Conservation (phyloP, 2,329 filamentous ascomycete species). For the Colletotrichum sp. region DNA sequence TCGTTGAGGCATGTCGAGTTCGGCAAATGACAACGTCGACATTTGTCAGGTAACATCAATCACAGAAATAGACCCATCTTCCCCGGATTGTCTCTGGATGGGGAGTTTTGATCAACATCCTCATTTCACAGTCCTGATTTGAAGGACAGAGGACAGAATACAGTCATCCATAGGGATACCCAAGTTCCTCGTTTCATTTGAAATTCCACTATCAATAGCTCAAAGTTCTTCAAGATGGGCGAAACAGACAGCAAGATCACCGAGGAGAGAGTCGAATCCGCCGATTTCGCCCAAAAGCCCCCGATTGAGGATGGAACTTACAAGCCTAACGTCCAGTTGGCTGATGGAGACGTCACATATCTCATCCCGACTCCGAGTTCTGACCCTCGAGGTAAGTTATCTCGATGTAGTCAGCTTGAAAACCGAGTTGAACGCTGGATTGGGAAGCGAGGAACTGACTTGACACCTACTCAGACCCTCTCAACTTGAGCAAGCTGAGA, state of each 20-base stretch:
- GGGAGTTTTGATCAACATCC: not conserved
- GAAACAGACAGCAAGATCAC: conserved; percentile 1
- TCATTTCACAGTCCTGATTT: not conserved
- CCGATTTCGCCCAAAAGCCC: not conserved
- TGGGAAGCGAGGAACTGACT: not conserved
- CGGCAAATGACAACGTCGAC: not conserved
- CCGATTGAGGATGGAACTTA: not conserved
- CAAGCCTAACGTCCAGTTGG: conserved; percentile 28
- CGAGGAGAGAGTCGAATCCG: conserved; percentile 3
- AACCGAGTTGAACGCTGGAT: not conserved
- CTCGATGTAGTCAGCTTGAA: not conserved
- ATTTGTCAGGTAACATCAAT: not conserved
- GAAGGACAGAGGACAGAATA: not conserved
- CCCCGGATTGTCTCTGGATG: not conserved
- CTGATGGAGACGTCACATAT: conserved; percentile 34
- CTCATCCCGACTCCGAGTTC: conserved; percentile 35
- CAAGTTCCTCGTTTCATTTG: not conserved
- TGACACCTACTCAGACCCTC: not conserved
- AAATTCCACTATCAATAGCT: not conserved
- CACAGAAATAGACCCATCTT: not conserved
- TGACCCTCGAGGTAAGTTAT: conserved; percentile 30
- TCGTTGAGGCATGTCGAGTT: not conserved
- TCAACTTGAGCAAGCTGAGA: not conserved
- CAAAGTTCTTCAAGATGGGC: not conserved
- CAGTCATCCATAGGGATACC: not conserved